Evolutionary conservation across 345 rosid species (phyloP), one percentile per base, ranked within the genome.

Genomic region (Cardamine chenopodiifolia): DNA sequence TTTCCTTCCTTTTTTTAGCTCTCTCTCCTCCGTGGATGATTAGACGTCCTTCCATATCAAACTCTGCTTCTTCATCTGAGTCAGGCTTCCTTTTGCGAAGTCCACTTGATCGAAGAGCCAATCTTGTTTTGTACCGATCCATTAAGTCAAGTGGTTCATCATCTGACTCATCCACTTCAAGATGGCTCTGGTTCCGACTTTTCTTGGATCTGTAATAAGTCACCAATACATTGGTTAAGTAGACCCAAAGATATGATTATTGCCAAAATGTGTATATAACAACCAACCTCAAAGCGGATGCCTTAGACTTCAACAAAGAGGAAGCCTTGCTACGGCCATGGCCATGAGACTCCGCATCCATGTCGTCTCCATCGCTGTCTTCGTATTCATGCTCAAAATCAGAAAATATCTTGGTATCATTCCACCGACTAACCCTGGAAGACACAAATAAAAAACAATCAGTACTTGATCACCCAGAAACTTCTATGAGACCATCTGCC

Each of bases 121-220:
- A 86, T 74, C 97, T 86, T 59, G 90, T 95, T 83, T 85, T 92
- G 77, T 59, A 62, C 72, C 78, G 84, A 73, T 92, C 99, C 67
- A 95, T 92, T 34, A 95, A 78, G 81, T 95, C 96, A 2, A 95
- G 92, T 2, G 99, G 99, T 78, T 92, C 99, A 52, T 92, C 96
- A 32, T 90, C 99, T 49, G 87, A 66, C 74, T 88, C 90, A 42
- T 88, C 88, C 59, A 81, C 97, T 81, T 88, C 96, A 18, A 88
- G 88, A 81, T 87, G 84, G 77, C 95, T 90, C 81, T 78, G 87
- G 53, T 80, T 84, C 25, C 71, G 83, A 45, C 52, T 75, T 82
- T 73, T 84, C 84, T 84, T 90, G 54, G 85, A 73, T 81, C 97
- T 91, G 80, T 19, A 77, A 3, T 28, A 28, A 23, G 47, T 56